Percentiles rank a stretch among this genome's conserved stretches.
These are phyloP conservation scores for Talaromyces sp. DNA, from an alignment of 2,329 filamentous ascomycete genomes.

Conservation along the genomic window DNA sequence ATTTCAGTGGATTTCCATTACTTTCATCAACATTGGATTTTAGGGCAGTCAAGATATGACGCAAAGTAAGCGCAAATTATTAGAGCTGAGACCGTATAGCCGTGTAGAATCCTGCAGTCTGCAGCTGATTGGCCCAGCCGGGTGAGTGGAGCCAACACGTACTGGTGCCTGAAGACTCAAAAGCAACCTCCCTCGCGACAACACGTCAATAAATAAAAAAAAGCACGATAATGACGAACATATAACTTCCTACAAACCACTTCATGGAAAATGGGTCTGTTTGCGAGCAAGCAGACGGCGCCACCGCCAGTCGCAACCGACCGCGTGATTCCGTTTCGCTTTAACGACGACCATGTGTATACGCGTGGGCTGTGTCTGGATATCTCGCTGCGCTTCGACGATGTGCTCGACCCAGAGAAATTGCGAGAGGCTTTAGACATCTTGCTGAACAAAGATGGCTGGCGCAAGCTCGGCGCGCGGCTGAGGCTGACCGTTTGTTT, in stretches of 20 bases:
- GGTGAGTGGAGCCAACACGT: too few species aligned
- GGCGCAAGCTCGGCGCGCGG: slow-evolving; percentile 45
- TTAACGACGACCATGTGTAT: slow-evolving; percentile 4
- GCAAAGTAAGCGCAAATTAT: too few species aligned
- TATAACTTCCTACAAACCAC: not conserved
- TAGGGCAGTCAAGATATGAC: too few species aligned
- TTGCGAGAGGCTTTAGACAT: slow-evolving; percentile 31
- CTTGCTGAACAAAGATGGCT: slow-evolving; percentile 41
- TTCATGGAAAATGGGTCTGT: slow-evolving; percentile 1
- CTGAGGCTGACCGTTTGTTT: slow-evolving; percentile 36
- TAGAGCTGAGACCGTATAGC: not conserved
- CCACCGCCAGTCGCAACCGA: slow-evolving; percentile 7
- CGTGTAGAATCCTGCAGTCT: not conserved
- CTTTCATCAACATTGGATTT: too few species aligned
- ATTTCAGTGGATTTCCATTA: too few species aligned
- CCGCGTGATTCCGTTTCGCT: slow-evolving; percentile 5
- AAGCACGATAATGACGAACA: not conserved
- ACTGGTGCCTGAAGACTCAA: not conserved
- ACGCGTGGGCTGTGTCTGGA: slow-evolving; percentile 8
- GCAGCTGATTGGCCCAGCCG: not conserved
- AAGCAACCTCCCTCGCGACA: not conserved
- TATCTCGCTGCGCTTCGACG: slow-evolving; percentile 39
- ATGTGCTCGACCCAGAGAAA: slow-evolving; percentile 41
- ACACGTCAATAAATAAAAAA: not conserved
- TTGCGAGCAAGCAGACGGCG: not conserved